Evolutionary conservation across 306 rosid genomes (phyloP).

Genomic region (Casuarina cunninghamiana): DNA sequence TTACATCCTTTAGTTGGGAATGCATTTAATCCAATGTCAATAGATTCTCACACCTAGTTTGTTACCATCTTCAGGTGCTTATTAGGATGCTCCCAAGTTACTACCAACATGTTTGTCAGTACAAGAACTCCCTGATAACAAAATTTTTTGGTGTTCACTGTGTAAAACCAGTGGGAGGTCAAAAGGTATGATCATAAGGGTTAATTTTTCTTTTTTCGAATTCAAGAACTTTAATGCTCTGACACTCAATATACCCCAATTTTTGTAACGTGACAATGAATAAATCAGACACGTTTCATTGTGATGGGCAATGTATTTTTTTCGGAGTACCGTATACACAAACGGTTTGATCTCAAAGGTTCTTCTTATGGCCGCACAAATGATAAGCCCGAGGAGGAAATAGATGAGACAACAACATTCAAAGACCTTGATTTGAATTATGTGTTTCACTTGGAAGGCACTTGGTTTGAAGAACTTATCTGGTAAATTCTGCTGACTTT

Average conservation of each 20-base stretch:
- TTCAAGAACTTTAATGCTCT: not conserved
- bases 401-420: conserved; percentile 56
- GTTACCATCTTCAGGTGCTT: conserved; percentile 48
- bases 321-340: conserved; percentile 55
- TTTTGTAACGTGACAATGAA: conserved; percentile 10
- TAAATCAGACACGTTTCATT: conserved; percentile 48
- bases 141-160: conserved; percentile 59
- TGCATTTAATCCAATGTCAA: not conserved
- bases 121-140: conserved; percentile 52
- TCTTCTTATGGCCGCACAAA: conserved; percentile 55
- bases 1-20: not conserved
- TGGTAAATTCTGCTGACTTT: conserved; percentile 33
- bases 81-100: conserved; percentile 57
- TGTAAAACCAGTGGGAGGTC: conserved; percentile 56
- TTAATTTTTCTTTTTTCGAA: not conserved
- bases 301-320: conserved; percentile 59
- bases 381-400: conserved; percentile 46
- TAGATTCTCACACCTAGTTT: conserved; percentile 21
- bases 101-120: conserved; percentile 47
- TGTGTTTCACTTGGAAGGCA: conserved; percentile 46
- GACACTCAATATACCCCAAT: conserved; percentile 8
- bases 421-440: conserved; percentile 58
- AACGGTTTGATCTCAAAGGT: conserved; percentile 56
- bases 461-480: conserved; percentile 56
- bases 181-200: conserved; percentile 35